Evolutionary conservation across 345 rosid genomes (phyloP).

Genomic region (Lepidium sativum): DNA sequence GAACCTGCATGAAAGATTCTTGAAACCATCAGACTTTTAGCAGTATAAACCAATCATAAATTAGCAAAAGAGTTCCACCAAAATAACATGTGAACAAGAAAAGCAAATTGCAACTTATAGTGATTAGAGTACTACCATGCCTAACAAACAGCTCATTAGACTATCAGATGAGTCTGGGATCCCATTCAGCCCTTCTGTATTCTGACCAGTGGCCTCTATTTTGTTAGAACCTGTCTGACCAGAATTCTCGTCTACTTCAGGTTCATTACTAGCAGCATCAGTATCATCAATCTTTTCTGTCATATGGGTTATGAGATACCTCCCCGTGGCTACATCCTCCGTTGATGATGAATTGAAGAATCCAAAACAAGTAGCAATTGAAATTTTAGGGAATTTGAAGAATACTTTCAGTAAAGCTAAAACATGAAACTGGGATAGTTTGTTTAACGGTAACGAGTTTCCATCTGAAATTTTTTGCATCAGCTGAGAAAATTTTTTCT

Average conservation of each 20-base stretch:
- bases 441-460: conserved; percentile 42
- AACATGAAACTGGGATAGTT: conserved; percentile 51
- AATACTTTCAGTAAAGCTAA: conserved; percentile 54
- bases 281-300: conserved; percentile 36
- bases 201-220: conserved; percentile 25
- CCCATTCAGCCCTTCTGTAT: conserved; percentile 23
- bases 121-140: conserved; percentile 49
- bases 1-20: conserved; percentile 43
- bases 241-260: conserved; percentile 32
- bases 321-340: conserved; percentile 51
- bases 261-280: conserved; percentile 29
- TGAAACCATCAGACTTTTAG: conserved; percentile 12
- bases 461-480: conserved; percentile 53
- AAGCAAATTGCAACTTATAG: not conserved
- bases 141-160: conserved; percentile 53
- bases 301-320: conserved; percentile 54
- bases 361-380: conserved; percentile 73
- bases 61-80: not conserved
- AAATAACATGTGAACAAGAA: not conserved
- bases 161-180: conserved; percentile 29
- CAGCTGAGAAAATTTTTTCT: conserved; percentile 44
- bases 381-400: conserved; percentile 53
- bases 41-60: not conserved
- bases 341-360: conserved; percentile 42
- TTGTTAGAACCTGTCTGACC: conserved; percentile 28